These are phyloP conservation scores for Tylopilus plumbeoviolaceoides DNA, from an alignment of 768 basidiomycete species.

Conservation along the genomic window DNA sequence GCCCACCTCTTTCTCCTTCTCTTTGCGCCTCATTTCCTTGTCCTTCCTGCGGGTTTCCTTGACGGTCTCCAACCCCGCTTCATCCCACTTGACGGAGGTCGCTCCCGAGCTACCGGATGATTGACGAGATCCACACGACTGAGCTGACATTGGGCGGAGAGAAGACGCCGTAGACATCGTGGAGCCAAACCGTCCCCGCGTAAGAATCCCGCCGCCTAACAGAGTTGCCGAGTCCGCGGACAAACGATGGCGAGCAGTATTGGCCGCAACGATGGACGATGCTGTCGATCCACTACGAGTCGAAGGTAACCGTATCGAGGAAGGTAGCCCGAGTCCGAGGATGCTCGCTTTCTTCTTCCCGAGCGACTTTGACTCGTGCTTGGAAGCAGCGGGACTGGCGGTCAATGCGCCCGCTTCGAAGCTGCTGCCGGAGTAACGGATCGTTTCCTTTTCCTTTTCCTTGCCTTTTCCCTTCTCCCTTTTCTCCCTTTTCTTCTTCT, in stretches of 20 bases:
- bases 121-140: constrained; percentile 37
- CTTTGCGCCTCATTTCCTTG: constrained; percentile 34
- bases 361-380: constrained; percentile 30
- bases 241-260: constrained; percentile 14
- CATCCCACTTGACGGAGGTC: constrained; percentile 49
- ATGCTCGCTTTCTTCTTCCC: constrained; percentile 60
- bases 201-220: constrained; percentile 29
- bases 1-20: constrained; percentile 27
- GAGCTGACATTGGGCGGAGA: constrained; percentile 44
- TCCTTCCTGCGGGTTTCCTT: constrained; percentile 43
- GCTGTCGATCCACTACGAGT: constrained; percentile 33
- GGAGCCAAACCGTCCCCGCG: constrained; percentile 36
- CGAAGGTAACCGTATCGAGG: constrained; percentile 45
- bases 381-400: constrained; percentile 30
- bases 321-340: constrained; percentile 59
- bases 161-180: constrained; percentile 41
- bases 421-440: constrained; percentile 53
- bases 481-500: constrained; percentile 38
- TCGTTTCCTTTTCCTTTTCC: constrained; percentile 31
- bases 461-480: constrained; percentile 31
- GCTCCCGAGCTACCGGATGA: constrained; percentile 40
- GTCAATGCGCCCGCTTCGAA: constrained; percentile 65
- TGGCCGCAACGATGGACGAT: constrained; percentile 29
- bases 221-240: constrained; percentile 32
- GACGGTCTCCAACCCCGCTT: constrained; percentile 44